Conservation (phyloP, 2,329 filamentous ascomycete species). For the Penicillium crustosum region DNA sequence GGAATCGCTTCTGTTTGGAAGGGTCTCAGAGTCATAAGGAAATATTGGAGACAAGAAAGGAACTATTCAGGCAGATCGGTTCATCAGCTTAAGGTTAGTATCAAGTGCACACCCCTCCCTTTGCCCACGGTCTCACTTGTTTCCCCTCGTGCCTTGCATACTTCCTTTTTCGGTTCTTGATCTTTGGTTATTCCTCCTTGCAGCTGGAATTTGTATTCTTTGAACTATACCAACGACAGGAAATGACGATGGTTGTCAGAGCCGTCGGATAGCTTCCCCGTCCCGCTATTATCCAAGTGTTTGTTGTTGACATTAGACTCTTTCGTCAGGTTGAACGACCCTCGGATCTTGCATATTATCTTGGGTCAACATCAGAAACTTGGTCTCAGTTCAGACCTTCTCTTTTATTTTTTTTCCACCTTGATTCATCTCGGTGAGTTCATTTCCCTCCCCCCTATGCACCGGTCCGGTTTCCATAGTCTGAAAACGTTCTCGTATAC, state of each 20-base stretch:
- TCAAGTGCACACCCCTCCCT: slow-evolving; percentile 24
- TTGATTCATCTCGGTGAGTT: slow-evolving; percentile 26
- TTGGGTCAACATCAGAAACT: slow-evolving; percentile 21
- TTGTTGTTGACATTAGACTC: slow-evolving; percentile 38
- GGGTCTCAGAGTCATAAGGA: slow-evolving; percentile 16
- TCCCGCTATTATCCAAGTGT: slow-evolving; percentile 24
- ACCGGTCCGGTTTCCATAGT: slow-evolving; percentile 24
- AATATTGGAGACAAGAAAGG: slow-evolving; percentile 1
- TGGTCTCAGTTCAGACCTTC: slow-evolving; percentile 16
- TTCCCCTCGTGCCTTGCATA: slow-evolving; percentile 39
- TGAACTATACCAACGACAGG: slow-evolving; percentile 22
- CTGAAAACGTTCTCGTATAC: slow-evolving; percentile 30
- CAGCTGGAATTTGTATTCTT: slow-evolving; percentile 29
- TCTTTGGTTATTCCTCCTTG: slow-evolving; percentile 33
- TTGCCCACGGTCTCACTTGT: slow-evolving; percentile 28
- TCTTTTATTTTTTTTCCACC: slow-evolving; percentile 15
- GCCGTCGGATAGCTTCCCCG: slow-evolving; percentile 30
- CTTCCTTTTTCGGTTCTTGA: slow-evolving; percentile 24
- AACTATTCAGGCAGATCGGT: slow-evolving; percentile 9
- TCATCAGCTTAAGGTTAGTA: slow-evolving; percentile 33
- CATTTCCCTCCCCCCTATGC: slow-evolving; percentile 25
- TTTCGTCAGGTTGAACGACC: slow-evolving; percentile 23
- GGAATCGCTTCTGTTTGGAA: slow-evolving; percentile 18
- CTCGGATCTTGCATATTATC: slow-evolving; percentile 34
- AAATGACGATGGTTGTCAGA: slow-evolving; percentile 26